Evolutionary conservation across 2,329 filamentous ascomycete genomes (phyloP), one percentile per base, ranked within the genome.

Genomic region (Truncatella angustata): DNA sequence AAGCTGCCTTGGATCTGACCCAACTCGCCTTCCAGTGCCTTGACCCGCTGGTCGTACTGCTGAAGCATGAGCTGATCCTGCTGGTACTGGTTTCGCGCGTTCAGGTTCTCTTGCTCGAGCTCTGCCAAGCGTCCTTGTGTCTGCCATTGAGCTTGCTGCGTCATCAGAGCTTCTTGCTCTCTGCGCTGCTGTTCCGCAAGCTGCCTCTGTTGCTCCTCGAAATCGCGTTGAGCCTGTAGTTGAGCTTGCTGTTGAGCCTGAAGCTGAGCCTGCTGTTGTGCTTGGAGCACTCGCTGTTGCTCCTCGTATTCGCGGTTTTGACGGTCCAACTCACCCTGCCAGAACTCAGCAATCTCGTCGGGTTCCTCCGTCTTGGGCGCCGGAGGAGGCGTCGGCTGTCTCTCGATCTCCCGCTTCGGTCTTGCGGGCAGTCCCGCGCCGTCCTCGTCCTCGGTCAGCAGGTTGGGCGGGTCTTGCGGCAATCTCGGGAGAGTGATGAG

Each of bases 21-120:
- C 56, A 99, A 81, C 71, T 99, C 94, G 50, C 85, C 84, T 70
- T 99, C 94, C 11, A 99, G 75, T 18, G 90, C 88, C 75, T 97
- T 97, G 66, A 99, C 91, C 55, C 93, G 85, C 66, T 91, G 87
- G 60, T 99, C 94, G 66, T 97, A 99, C 67, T 97, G 93, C 70
- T 97, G 90, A 39, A 99, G 79, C 88, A 97, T 91, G 37, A 99
- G 78, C 72, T 97, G 94, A 67, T 99, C 92, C n/a, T 88, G 88
- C 70, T 97, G 92, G 66, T 97, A 97, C 70, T 97, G 94, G 7
- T 92, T 90, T 37, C 94, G 84, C 4, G 94, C 94, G 63, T 94
- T 93, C 23, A 99, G 76, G 61, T 99, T 97, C 72, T 97, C 93
- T 53, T 88, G 89, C 73, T 99, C 93, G 46, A 99, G 78, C 72